phyloP scores from a whole-genome alignment of 805 yeast species.

The Kazachstania bromeliacearum region DNA sequence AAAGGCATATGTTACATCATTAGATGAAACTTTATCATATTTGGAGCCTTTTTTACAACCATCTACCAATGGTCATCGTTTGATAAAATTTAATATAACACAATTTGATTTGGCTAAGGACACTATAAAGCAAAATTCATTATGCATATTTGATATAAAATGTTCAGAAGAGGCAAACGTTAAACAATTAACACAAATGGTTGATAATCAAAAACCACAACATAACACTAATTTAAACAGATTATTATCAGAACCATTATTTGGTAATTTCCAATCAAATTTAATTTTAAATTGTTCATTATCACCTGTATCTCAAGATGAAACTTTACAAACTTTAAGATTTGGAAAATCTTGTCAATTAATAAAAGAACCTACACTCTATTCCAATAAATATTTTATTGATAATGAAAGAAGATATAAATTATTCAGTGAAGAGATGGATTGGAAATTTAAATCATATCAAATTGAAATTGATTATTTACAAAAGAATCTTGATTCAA shows the following conservation, averaged over 20 bases:
- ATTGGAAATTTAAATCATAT: background rate
- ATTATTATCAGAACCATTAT: constrained; percentile 68
- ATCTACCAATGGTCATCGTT: background rate
- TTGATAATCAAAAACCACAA: background rate
- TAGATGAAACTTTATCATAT: constrained; percentile 1
- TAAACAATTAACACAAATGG: background rate
- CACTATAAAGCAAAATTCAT: background rate
- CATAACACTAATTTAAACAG: constrained; percentile 46
- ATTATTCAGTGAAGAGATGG: background rate
- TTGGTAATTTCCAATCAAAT: constrained; percentile 72
- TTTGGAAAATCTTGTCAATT: constrained; percentile 45
- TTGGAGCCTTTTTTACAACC: background rate
- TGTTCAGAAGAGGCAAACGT: background rate
- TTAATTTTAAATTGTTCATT: constrained; percentile 69
- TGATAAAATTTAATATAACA: background rate
- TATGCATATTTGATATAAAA: background rate
- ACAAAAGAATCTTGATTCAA: background rate
- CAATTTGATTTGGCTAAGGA: background rate
- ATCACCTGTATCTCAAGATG: constrained; percentile 43
- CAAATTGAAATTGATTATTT: background rate
- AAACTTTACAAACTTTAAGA: constrained; percentile 61
- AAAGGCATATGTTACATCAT: constrained; percentile 28
- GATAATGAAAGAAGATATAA: background rate
- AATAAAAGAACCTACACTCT: too few species aligned
- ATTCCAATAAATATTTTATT: background rate